These are phyloP conservation scores for Penicillium sp. DNA, from an alignment of 2,329 filamentous ascomycete genomes.

Conservation along the genomic window DNA sequence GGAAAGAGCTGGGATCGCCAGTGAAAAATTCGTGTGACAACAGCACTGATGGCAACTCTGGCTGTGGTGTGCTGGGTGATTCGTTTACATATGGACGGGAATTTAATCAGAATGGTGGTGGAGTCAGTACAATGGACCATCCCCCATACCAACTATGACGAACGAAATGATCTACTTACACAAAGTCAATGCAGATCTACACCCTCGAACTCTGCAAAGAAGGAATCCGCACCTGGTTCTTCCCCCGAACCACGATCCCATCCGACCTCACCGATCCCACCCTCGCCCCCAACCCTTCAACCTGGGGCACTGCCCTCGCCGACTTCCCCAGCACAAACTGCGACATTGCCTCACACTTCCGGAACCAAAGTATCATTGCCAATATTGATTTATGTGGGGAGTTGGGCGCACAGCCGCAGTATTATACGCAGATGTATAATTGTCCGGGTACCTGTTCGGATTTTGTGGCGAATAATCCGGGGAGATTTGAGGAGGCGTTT, in stretches of 20 bases:
- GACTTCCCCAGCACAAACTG: conserved; percentile 69
- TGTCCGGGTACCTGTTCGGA: conserved; percentile 61
- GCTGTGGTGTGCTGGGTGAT: conserved; percentile 58
- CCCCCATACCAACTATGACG: background rate
- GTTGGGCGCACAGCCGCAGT: conserved; percentile 47
- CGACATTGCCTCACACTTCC: conserved; percentile 62
- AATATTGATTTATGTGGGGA: conserved; percentile 69
- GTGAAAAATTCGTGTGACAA: conserved; percentile 56
- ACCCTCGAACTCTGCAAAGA: conserved; percentile 64
- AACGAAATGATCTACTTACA: background rate
- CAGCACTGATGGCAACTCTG: conserved; percentile 56
- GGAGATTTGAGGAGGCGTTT: conserved; percentile 61
- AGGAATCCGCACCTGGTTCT: conserved; percentile 68
- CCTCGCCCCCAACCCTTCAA: conserved; percentile 60
- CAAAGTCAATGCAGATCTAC: conserved; percentile 48
- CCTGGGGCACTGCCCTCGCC: conserved; percentile 65
- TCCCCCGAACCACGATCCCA: conserved; percentile 54
- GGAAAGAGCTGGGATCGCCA: conserved; percentile 56
- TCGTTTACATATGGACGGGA: conserved; percentile 53
- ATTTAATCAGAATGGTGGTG: conserved; percentile 61
- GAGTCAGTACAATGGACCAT: conserved; percentile 37
- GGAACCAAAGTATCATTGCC: conserved; percentile 66
- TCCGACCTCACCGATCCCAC: conserved; percentile 54
- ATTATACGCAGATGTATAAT: conserved; percentile 39
- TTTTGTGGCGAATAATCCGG: conserved; percentile 61